Evolutionary conservation across 1,139 yeast genomes (phyloP).

Genomic region (Pichia sp.): DNA sequence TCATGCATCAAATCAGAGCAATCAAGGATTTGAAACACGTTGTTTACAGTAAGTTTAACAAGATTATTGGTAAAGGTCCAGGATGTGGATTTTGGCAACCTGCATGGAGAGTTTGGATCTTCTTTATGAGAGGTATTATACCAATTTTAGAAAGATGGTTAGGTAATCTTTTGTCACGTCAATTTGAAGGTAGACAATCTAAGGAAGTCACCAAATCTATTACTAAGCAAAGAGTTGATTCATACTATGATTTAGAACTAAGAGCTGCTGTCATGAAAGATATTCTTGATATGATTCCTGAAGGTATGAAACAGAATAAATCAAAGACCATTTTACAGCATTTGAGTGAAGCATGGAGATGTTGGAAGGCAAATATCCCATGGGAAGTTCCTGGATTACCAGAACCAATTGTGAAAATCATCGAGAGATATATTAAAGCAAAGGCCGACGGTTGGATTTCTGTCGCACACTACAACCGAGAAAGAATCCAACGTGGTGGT

Average conservation of each 20-base stretch:
- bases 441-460: conserved; percentile 98
- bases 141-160: conserved; percentile 95
- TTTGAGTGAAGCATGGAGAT: conserved; percentile 97
- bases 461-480: conserved; percentile 90
- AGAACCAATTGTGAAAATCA: conserved; percentile 80
- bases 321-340: conserved; percentile 90
- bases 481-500: conserved; percentile 81
- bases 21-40: conserved; percentile 95
- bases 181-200: conserved; percentile 92
- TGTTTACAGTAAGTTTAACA: conserved; percentile 79
- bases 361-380: conserved; percentile 98
- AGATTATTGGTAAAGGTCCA: conserved; percentile 90
- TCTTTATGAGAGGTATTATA: conserved; percentile 87
- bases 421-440: conserved; percentile 86
- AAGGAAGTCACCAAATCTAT: conserved; percentile 93
- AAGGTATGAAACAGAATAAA: conserved; percentile 84
- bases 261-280: conserved; percentile 96
- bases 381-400: conserved; percentile 99
- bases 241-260: conserved; percentile 90
- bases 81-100: conserved; percentile 99
- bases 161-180: conserved; percentile 87
- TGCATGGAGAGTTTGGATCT: conserved; percentile 97
- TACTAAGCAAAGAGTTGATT: conserved; percentile 93
- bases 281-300: conserved; percentile 95
- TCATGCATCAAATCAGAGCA: conserved; percentile 97